Evolutionary conservation across 73 alveolate genomes (phyloP).

Genomic region (Tetrahymena malaccensis): DNA sequence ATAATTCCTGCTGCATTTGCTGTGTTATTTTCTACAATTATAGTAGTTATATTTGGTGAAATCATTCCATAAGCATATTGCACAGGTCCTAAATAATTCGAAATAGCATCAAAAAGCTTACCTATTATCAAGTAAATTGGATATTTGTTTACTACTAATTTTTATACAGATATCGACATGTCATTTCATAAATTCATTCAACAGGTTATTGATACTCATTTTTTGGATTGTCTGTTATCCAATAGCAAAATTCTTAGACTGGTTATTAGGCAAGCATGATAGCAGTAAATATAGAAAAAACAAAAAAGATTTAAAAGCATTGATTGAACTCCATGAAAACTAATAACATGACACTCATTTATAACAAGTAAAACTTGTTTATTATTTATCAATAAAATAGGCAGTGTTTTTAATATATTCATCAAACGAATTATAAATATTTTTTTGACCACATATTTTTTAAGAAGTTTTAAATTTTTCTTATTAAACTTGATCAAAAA

Average conservation of each 20-base stretch:
- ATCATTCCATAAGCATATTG: constrained; percentile 94
- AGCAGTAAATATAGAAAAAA: constrained; percentile 55
- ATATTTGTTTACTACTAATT: too few relatives aligned
- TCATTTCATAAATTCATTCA: not conserved
- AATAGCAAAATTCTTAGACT: constrained; percentile 60
- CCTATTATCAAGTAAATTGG: constrained; percentile 55
- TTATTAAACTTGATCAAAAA: too few relatives aligned
- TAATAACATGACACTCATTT: constrained; percentile 31
- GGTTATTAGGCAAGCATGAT: constrained; percentile 61
- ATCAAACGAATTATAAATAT: too few relatives aligned
- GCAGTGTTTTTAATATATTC: too few relatives aligned
- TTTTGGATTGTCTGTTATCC: constrained; percentile 60
- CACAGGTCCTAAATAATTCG: constrained; percentile 92
- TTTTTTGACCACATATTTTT: too few relatives aligned
- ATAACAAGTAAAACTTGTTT: constrained; percentile 27
- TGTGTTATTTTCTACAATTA: constrained; percentile 75
- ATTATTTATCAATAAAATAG: too few relatives aligned
- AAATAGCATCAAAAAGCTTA: constrained; percentile 80
- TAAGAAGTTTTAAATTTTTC: too few relatives aligned
- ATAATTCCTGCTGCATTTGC: constrained; percentile 84
- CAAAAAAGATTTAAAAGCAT: constrained; percentile 53
- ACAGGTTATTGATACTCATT: constrained; percentile 20
- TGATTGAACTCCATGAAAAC: constrained; percentile 57
- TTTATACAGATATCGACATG: too few relatives aligned
- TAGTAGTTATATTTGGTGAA: constrained; percentile 87